These are phyloP conservation scores for Penicillium occitanis DNA, from an alignment of 2,329 filamentous ascomycete species.

Conservation along the genomic window DNA sequence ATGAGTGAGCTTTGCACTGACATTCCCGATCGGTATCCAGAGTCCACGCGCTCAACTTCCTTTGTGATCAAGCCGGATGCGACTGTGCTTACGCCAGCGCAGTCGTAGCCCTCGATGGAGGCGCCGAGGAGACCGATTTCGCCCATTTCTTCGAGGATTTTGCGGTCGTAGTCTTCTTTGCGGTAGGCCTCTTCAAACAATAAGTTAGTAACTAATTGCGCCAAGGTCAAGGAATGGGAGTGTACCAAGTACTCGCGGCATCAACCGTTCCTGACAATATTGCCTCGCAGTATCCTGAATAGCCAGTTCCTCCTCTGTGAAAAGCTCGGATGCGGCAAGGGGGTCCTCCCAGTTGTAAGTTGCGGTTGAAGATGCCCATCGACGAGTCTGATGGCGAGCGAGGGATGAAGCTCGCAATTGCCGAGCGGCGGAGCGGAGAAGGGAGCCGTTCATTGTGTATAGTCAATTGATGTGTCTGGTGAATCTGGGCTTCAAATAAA, in stretches of 20 bases:
- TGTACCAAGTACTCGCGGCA: conserved; percentile 80
- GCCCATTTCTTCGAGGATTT: conserved; percentile 88
- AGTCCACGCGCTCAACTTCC: conserved; percentile 87
- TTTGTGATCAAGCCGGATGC: conserved; percentile 87
- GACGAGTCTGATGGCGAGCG: conserved; percentile 22
- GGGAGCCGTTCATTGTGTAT: conserved; percentile 32
- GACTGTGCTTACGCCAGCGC: conserved; percentile 82
- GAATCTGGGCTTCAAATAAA: neutral
- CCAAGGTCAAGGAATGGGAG: neutral
- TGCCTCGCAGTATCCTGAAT: conserved; percentile 87
- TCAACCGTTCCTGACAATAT: conserved; percentile 88
- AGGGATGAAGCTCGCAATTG: conserved; percentile 26
- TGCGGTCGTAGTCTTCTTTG: conserved; percentile 80
- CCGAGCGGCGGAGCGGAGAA: conserved; percentile 35
- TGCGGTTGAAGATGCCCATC: conserved; percentile 38
- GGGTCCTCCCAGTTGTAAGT: conserved; percentile 92
- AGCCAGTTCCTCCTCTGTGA: conserved; percentile 87
- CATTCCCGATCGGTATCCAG: conserved; percentile 88
- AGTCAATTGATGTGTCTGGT: neutral
- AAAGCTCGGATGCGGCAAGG: conserved; percentile 68
- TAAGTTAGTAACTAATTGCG: neutral
- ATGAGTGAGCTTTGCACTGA: conserved; percentile 90
- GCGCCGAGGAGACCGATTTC: conserved; percentile 85
- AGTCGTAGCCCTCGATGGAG: conserved; percentile 82
- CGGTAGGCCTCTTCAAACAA: conserved; percentile 72